Evolutionary conservation across 2,329 filamentous ascomycete species (phyloP).

Genomic region (Talaromyces sp.): DNA sequence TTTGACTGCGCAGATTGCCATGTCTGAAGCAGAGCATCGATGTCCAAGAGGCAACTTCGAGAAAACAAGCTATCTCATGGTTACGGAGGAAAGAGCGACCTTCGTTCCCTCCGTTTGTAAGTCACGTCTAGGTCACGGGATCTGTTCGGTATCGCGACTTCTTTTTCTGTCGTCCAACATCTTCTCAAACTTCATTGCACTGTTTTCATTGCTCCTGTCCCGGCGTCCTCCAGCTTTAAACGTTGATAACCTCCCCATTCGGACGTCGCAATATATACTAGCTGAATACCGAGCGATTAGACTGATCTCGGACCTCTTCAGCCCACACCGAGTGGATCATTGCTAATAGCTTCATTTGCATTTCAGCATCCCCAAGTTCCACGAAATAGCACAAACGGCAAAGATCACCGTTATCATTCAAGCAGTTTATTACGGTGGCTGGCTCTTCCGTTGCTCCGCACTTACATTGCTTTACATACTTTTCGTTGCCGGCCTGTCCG

Average conservation of each 20-base stretch:
- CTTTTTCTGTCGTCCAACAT: neutral
- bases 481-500: neutral
- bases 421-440: neutral
- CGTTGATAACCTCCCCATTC: neutral
- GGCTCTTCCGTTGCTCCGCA: neutral
- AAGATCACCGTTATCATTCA: neutral
- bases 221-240: neutral
- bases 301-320: neutral
- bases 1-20: neutral
- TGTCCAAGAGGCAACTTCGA: neutral
- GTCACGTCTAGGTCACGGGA: neutral
- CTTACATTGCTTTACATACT: neutral
- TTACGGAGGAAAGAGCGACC: neutral
- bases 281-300: neutral
- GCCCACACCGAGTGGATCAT: neutral
- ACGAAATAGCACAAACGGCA: neutral
- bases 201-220: neutral
- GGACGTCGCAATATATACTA: neutral
- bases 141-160: neutral
- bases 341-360: too few relatives aligned
- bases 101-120: neutral
- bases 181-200: neutral
- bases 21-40: neutral
- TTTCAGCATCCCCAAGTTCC: neutral
- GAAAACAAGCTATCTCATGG: too few relatives aligned